Percentiles rank a stretch among this genome's conserved stretches.
These are phyloP conservation scores for Saccharomyces hybrid DNA, from an alignment of 1,139 yeast species.

Conservation along the genomic window DNA sequence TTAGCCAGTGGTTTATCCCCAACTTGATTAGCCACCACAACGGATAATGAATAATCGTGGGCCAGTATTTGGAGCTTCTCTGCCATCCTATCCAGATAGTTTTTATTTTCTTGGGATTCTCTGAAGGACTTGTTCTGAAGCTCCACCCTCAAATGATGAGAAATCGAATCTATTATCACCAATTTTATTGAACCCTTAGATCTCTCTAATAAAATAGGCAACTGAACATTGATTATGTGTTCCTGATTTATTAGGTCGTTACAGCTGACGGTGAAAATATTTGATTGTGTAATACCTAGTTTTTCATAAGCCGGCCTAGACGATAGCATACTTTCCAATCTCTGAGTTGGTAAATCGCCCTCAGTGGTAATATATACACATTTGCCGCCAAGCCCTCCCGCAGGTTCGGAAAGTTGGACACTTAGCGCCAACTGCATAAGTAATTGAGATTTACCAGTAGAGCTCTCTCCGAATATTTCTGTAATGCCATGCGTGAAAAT, in stretches of 20 bases:
- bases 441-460: conserved; percentile 79
- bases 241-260: conserved; percentile 67
- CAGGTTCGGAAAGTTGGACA: conserved; percentile 42
- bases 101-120: conserved; percentile 35
- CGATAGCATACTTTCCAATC: conserved; percentile 40
- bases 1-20: conserved; percentile 47
- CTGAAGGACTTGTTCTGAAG: conserved; percentile 37
- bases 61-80: conserved; percentile 49
- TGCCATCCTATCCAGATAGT: conserved; percentile 42
- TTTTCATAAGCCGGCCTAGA: conserved; percentile 28
- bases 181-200: conserved; percentile 41
- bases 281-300: conserved; percentile 37
- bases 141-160: conserved; percentile 75
- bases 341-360: conserved; percentile 55
- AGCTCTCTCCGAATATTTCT: conserved; percentile 78
- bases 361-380: conserved; percentile 75
- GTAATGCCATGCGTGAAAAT: conserved; percentile 59
- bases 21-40: conserved; percentile 77
- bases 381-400: conserved; percentile 41
- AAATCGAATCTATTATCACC: conserved; percentile 73
- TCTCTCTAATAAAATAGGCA: conserved; percentile 49
- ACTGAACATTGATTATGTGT: conserved; percentile 62
- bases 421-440: conserved; percentile 55
- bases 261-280: conserved; percentile 56
- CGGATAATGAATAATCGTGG: conserved; percentile 43